Base-by-base conservation (phyloP, 2,329 filamentous ascomycete genomes). In the Sclerotiophoma versabilis region DNA sequence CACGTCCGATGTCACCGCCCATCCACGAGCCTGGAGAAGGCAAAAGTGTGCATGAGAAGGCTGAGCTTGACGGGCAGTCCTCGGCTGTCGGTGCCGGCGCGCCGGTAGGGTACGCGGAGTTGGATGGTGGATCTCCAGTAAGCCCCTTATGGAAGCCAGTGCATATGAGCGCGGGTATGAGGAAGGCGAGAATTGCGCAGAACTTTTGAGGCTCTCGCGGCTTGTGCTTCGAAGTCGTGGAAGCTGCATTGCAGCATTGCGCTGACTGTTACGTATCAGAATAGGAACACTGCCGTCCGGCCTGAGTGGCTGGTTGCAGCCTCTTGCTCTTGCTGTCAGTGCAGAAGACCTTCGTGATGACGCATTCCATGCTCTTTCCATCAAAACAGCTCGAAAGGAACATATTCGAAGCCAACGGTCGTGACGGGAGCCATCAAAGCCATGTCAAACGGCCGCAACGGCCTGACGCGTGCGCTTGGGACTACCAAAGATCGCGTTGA, bases 401-500 rank as follows among this genome's bases (percentile, higher is more conserved):
- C n/a, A n/a, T n/a, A 15, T 17, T 5, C 2, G 20, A 45, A 15
- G 4, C 25, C 34, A 23, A 46, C 27, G 2, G 29, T 25, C 5
- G n/a, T n/a, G n/a, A n/a, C n/a, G n/a, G n/a, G n/a, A n/a, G n/a
- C n/a, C n/a, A n/a, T n/a, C n/a, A n/a, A n/a, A n/a, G n/a, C n/a
- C n/a, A n/a, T n/a, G n/a, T n/a, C n/a, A n/a, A 23, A 46, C 27
- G 2, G 29, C 20, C 5, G 30, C 12, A 46, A 42, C 19, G 15
- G 25, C 19, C n/a, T 15, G 37, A 38, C 30, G 15, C 20, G 25
- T 37, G 12, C 15, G 23, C 15, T 10, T 26, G 15, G 5, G 15
- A 12, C 19, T 27, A 32, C 23, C 36, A 22, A 25, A 11, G 26
- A 48, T 44, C 36, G 50, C 38, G 25, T 34, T 54, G 50, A 54